Evolutionary conservation across 495 filamentous ascomycete genomes (phyloP).

Genomic region (Penicillium subrubescens): DNA sequence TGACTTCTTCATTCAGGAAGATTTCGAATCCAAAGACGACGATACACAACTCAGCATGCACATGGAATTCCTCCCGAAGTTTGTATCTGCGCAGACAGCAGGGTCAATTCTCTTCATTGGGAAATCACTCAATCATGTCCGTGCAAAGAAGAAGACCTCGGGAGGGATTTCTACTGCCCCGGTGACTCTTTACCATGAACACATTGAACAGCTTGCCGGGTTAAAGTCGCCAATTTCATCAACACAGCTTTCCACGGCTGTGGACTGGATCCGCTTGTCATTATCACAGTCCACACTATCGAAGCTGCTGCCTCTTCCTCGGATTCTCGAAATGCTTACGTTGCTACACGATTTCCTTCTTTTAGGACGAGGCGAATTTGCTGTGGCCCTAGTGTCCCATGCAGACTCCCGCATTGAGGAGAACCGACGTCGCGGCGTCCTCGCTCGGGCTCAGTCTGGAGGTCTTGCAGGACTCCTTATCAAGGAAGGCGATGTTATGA

Average conservation of each 20-base stretch:
- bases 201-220: slow-evolving; percentile 71
- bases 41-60: slow-evolving; percentile 56
- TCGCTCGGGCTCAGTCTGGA: slow-evolving; percentile 25
- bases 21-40: slow-evolving; percentile 37
- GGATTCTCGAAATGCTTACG: slow-evolving; percentile 73
- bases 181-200: slow-evolving; percentile 66
- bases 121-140: slow-evolving; percentile 80
- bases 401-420: slow-evolving; percentile 73
- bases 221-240: slow-evolving; percentile 73
- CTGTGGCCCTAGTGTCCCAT: slow-evolving; percentile 78
- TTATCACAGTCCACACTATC: slow-evolving; percentile 80
- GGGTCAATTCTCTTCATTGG: slow-evolving; percentile 89
- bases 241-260: slow-evolving; percentile 65
- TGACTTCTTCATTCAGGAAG: slow-evolving; percentile 79
- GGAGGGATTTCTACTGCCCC: slow-evolving; percentile 45
- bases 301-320: slow-evolving; percentile 72
- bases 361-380: slow-evolving; percentile 87
- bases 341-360: slow-evolving; percentile 86
- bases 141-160: slow-evolving; percentile 48
- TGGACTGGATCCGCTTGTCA: slow-evolving; percentile 75
- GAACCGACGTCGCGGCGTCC: slow-evolving; percentile 38
- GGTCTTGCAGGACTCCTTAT: slow-evolving; percentile 61
- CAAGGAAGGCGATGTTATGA: slow-evolving; percentile 83
- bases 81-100: slow-evolving; percentile 74
- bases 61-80: slow-evolving; percentile 66